Base-by-base conservation (phyloP, 441 rosid species). In the Flueggea neowawraea region DNA sequence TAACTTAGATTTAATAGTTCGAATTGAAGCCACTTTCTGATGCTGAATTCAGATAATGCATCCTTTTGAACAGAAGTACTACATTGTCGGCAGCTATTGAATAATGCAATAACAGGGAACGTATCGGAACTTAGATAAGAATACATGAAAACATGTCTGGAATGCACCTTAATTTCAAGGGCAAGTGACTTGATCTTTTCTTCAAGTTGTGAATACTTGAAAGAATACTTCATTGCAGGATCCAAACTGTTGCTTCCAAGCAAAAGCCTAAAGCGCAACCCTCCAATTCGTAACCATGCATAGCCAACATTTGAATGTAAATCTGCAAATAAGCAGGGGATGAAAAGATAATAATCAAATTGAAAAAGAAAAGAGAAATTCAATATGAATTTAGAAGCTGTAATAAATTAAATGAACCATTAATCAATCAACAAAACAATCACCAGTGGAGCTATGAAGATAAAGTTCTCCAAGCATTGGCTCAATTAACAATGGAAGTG, bases 241-340 rank as follows among this genome's bases (percentile, higher is more conserved):
- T 95, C 99, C 68, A 89, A 63, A 74, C 74, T 85, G 78, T 84
- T 84, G 67, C 79, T 61, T 63, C 76, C 58, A 74, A 80, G 83
- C 84, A 95, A 76, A 69, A 91, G 97, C 73, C 63, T 72, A 69
- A 84, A 86, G 60, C 96, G 96, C 65, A 95, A 71, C 31, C 75
- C 85, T 54, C 98, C 99, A 61, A 95, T 84, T 55, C 72, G 69
- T 53, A 91, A 52, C 97, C 97, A 95, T 16, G 84, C 89, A 69
- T 72, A 64, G 52, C 97, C 96, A 70, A 85, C 82, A 64, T 69
- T 83, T 72, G 67, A 71, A 72, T 78, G 67, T 52, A 74, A 71
- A 53, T 82, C 93, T 89, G 64, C 69, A 67, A 70, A 61, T 31
- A 43, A 51, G 45, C 60, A 63, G 32, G 6, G 11, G 44, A 28